phyloP scores from a whole-genome alignment of 306 rosid genomes.

The Fagus sylvatica region DNA sequence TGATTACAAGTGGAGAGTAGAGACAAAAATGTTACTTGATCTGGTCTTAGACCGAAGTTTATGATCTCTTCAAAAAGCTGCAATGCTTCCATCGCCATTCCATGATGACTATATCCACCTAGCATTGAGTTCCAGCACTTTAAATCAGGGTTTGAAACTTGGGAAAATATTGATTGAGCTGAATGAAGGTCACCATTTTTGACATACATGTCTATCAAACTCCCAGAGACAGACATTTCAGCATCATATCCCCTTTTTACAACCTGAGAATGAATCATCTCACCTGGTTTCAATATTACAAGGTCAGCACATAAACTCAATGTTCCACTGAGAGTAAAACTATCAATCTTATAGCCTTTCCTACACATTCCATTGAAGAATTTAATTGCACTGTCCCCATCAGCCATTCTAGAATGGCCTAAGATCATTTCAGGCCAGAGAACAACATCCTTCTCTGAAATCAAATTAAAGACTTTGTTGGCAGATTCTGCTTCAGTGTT shows the following conservation, averaged over 20 bases:
- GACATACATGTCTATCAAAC: constrained; percentile 82
- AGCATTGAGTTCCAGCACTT: constrained; percentile 92
- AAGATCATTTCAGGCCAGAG: constrained; percentile 89
- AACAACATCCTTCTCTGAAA: constrained; percentile 62
- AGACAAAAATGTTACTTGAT: constrained; percentile 76
- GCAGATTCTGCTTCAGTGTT: constrained; percentile 60
- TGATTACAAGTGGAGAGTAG: constrained; percentile 78
- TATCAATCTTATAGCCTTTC: constrained; percentile 51
- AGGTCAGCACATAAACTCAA: constrained; percentile 74
- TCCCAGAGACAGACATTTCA: constrained; percentile 73
- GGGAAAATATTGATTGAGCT: constrained; percentile 56
- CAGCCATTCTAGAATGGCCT: constrained; percentile 56
- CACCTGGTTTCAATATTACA: constrained; percentile 73
- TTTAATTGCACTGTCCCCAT: constrained; percentile 51
- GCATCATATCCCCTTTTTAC: constrained; percentile 57
- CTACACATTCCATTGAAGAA: constrained; percentile 58
- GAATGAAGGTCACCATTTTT: constrained; percentile 71
- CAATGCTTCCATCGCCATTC: constrained; percentile 67
- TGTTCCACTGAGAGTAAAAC: constrained; percentile 70
- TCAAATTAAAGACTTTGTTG: constrained; percentile 43
- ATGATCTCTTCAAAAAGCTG: constrained; percentile 50
- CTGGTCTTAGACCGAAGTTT: constrained; percentile 55
- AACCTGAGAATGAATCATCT: constrained; percentile 69
- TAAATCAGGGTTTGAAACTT: constrained; percentile 60
- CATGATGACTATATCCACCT: constrained; percentile 85